A percentile compares a stretch with the other conserved stretches of the same genome.
phyloP scores from a whole-genome alignment of 768 basidiomycete genomes.

The Tricholoma terreum region DNA sequence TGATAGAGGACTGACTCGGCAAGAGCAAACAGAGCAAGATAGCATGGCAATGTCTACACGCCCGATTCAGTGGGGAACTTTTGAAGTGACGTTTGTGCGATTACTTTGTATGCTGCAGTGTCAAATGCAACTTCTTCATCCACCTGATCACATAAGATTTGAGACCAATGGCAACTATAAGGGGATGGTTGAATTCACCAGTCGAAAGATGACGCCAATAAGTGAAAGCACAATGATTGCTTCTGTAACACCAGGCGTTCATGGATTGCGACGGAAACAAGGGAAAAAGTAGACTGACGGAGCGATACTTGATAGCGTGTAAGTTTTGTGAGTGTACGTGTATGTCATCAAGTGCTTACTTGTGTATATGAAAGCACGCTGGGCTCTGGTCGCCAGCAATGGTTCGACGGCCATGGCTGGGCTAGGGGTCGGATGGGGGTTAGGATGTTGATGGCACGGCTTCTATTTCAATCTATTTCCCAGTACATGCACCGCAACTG shows the following conservation, averaged over 20 bases:
- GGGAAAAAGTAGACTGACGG: conserved; percentile 44
- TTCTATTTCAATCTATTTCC: neutral
- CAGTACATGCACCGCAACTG: too few species aligned
- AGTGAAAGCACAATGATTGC: conserved; percentile 71
- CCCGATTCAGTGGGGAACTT: conserved; percentile 1
- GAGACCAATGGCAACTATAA: neutral
- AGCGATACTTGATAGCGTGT: conserved; percentile 41
- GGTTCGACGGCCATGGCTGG: conserved; percentile 65
- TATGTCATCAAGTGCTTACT: conserved; percentile 40
- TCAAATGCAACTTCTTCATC: conserved; percentile 44
- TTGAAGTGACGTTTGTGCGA: neutral
- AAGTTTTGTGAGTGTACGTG: conserved; percentile 4
- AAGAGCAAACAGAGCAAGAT: conserved; percentile 78
- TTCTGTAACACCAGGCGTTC: conserved; percentile 43
- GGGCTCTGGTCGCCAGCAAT: conserved; percentile 69
- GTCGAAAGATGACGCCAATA: conserved; percentile 68
- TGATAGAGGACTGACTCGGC: conserved; percentile 56
- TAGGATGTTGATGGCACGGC: neutral
- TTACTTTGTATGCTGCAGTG: conserved; percentile 52
- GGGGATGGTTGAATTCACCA: conserved; percentile 38
- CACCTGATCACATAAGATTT: conserved; percentile 38
- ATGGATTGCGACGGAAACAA: neutral
- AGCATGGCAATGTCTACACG: conserved; percentile 73
- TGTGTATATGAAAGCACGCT: conserved; percentile 66
- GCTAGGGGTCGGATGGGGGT: neutral